Evolutionary conservation across 169 alveolate genomes (phyloP), one percentile per base, ranked within the genome.

Genomic region (Plasmodium reichenowi): DNA sequence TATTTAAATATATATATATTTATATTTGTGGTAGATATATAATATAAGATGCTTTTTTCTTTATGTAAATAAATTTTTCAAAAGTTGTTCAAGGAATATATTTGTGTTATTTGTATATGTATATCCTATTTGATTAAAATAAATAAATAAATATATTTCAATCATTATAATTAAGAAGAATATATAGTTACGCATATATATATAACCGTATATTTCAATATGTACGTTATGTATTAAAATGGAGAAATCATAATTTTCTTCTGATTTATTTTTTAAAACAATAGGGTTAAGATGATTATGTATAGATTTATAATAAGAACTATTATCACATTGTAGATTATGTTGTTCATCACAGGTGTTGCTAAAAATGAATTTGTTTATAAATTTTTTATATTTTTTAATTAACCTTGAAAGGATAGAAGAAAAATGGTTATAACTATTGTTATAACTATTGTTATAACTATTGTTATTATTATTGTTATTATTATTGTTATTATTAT

Each of bases 71-170:
- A 80, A 66, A n/a, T 80, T 66, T 68, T 80, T 80, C 38, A 80
- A 68, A 68, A 80, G 67, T 62, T 80, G 90, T n/a, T 80, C 73
- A 13, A 80, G 32, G 17, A 80, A 80, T 47, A 80, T 67, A 17
- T 80, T 80, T n/a, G 90, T 80, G 60, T 80, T 66, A 48, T 43
- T 68, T n/a, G 80, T 56, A 50, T 80, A 80, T 13, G 90, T 80
- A 52, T 80, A 80, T 6, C 71, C 29, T 5, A 80, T 43, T 4
- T 80, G 74, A 56, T 80, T 80, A 43, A 80, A 80, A 48, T 32
- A 22, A 20, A 80, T 45, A 26, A 80, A 80, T 54, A 80, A 6
- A 24, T 80, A 80, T 2, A 54, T 45, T 43, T 80, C 90, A 38
- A 56, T 59, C 90, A 80, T 80, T 22, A 67, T 80, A 45, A 80